phyloP scores from a whole-genome alignment of 2,329 filamentous ascomycete genomes.

The Macrophomina tecta region DNA sequence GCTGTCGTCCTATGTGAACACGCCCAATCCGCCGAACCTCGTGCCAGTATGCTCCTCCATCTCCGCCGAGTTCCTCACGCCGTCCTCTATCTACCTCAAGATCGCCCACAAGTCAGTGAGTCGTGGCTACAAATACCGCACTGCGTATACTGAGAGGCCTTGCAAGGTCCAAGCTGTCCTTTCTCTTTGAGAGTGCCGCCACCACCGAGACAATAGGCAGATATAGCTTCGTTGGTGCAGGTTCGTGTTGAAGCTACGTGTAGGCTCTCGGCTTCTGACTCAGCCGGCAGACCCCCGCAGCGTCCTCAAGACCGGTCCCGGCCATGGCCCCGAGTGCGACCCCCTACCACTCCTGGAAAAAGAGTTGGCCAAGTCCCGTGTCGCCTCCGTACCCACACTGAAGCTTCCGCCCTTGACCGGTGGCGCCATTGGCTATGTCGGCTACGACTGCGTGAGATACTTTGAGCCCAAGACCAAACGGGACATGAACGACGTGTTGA shows the following conservation, averaged over 20 bases:
- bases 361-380: constrained; percentile 78
- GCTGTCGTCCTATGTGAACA: constrained; percentile 57
- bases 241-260: constrained; percentile 48
- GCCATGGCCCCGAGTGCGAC: constrained; percentile 82
- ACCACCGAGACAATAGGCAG: constrained; percentile 89
- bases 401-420: constrained; percentile 85
- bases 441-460: constrained; percentile 96
- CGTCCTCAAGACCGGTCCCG: constrained; percentile 84
- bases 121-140: constrained; percentile 11
- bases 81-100: constrained; percentile 94
- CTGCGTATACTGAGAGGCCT: constrained; percentile 28
- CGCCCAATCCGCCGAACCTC: constrained; percentile 72
- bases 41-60: constrained; percentile 85
- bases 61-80: constrained; percentile 90
- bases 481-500: constrained; percentile 83
- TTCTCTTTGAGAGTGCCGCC: constrained; percentile 94
- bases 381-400: constrained; percentile 82
- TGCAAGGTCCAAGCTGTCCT: constrained; percentile 72
- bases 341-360: constrained; percentile 82
- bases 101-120: constrained; percentile 72
- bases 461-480: constrained; percentile 97
- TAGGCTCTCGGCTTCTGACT: constrained; percentile 6
- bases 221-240: constrained; percentile 93
- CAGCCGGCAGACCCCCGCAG: constrained; percentile 65
- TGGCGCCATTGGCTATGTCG: constrained; percentile 94